Conservation (phyloP, 352 stramenopile species). For the Achlya hypogyna region DNA sequence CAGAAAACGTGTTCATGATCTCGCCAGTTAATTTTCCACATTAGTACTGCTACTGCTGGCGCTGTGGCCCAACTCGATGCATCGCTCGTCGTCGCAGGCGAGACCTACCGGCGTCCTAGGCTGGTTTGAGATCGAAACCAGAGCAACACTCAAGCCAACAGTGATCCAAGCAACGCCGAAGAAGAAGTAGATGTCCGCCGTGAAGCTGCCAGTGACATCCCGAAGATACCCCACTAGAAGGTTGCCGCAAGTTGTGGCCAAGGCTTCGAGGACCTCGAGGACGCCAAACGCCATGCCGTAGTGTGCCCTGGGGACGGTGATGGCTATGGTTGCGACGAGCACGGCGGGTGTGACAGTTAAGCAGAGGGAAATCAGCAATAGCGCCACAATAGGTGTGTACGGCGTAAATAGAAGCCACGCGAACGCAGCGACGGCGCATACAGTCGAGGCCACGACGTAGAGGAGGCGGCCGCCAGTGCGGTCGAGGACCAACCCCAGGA, state of each 20-base stretch:
- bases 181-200: conserved; percentile 38
- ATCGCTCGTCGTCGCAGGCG: not conserved
- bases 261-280: conserved; percentile 21
- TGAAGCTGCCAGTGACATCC: conserved; percentile 23
- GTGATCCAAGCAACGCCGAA: conserved; percentile 17
- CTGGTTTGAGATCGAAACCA: not conserved
- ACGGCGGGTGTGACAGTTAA: conserved; percentile 21
- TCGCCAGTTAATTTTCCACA: not conserved
- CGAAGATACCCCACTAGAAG: conserved; percentile 24
- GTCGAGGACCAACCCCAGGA: conserved; percentile 30
- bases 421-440: conserved; percentile 19
- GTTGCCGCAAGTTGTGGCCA: conserved; percentile 20
- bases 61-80: not conserved
- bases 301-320: conserved; percentile 19
- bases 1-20: not conserved
- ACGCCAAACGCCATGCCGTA: conserved; percentile 26
- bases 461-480: conserved; percentile 28
- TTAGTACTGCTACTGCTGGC: not conserved
- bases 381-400: conserved; percentile 13
- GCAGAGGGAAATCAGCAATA: conserved; percentile 22
- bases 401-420: conserved; percentile 19
- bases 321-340: conserved; percentile 23
- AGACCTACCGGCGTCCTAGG: not conserved
- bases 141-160: conserved; percentile 14
- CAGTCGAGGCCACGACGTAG: conserved; percentile 18